Evolutionary conservation across 2,329 filamentous ascomycete species (phyloP).

Genomic region (Neofusicoccum umdonicola): DNA sequence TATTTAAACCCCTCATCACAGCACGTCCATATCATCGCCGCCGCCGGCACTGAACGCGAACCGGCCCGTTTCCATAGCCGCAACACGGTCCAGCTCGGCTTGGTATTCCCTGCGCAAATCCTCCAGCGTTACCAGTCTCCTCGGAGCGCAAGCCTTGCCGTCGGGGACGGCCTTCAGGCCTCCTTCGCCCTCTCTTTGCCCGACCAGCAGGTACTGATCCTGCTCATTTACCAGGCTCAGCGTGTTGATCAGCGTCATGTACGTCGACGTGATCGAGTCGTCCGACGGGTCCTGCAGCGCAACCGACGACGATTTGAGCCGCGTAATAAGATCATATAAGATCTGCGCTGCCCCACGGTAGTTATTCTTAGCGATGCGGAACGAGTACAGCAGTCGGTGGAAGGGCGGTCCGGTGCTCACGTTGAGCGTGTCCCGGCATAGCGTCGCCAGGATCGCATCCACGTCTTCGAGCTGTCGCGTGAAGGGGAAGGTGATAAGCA

Average conservation of each 20-base stretch:
- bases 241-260: conserved; percentile 89
- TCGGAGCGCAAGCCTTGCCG: conserved; percentile 50
- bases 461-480: conserved; percentile 73
- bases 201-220: conserved; percentile 74
- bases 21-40: conserved; percentile 17
- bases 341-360: conserved; percentile 73
- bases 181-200: conserved; percentile 3
- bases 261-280: conserved; percentile 65
- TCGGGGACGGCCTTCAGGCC: conserved; percentile 26
- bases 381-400: conserved; percentile 87
- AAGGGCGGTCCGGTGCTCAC: conserved; percentile 65
- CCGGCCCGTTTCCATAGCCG: conserved; percentile 82
- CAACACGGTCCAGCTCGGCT: conserved; percentile 81
- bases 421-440: conserved; percentile 68
- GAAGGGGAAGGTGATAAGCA: conserved; percentile 72
- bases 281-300: conserved; percentile 47
- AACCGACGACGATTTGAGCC: conserved; percentile 44
- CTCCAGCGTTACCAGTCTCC: conserved; percentile 78
- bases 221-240: conserved; percentile 79
- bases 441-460: conserved; percentile 71
- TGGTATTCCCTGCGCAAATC: conserved; percentile 89
- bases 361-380: conserved; percentile 79
- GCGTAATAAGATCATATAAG: conserved; percentile 55
- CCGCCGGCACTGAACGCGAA: conserved; percentile 65
- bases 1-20: conserved; percentile 8